Evolutionary conservation across 306 rosid species (phyloP), one percentile per base, ranked within the genome.

Genomic region (Arachis stenosperma): DNA sequence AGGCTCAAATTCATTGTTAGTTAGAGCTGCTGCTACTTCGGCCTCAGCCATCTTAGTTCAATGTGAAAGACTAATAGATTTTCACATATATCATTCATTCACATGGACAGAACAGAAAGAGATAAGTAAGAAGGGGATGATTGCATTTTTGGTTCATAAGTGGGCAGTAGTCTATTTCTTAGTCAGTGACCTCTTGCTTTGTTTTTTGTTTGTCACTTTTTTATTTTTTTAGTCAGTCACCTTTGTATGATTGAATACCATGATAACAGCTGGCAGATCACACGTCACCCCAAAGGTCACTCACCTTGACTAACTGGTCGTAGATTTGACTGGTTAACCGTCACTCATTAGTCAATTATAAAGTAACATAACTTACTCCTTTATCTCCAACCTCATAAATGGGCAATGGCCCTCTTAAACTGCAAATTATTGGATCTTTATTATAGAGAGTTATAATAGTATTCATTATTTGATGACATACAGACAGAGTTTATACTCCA

Each of bases 31-130:
- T 37, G 83, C 70, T 79, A 52, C 70, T 78, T 68, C 73, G 61
- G 48, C 75, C 82, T 41, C 61, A 33, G 66, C 67, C 79, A 79
- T 74, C 12, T 79, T 79, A 58, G 37, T 48, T 56, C 43, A 52
- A 41, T 61, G 36, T 36, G 46, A 9, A 37, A 61, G 65, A 13
- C 14, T 57, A 4, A 33, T 22, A 22, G 27, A 22, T 22, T 22
- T 22, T 22, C 27, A 22, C 27, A 22, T 22, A 1, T 22, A 22
- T 22, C 1, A 1, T 22, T 1, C 27, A 22, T 22, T 58, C 63
- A 27, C 37, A 30, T 6, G 12, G 30, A 17, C 36, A 55, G 1
- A 6, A n/a, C 6, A 7, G 3, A 62, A 48, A 40, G n/a, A 15
- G 17, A 57, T 6, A 1, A 1, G 22, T 11, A 56, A 9, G 22